Percentiles rank a stretch among this genome's conserved stretches.
Conservation (phyloP, 2,329 filamentous ascomycete genomes). For the Ascochyta rabiei region DNA sequence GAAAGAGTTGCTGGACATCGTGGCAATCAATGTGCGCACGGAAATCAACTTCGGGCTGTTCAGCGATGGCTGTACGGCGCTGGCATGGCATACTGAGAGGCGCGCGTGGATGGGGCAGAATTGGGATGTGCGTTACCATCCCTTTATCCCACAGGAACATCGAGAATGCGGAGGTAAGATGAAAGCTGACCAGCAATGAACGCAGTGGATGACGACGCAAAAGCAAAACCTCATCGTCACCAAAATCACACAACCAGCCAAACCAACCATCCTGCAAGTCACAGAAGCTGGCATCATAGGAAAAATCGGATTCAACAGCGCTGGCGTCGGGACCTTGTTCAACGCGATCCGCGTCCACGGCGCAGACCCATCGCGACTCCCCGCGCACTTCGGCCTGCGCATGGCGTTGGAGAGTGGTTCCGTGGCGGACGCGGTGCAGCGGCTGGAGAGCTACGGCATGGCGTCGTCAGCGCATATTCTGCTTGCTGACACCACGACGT, state of each 20-base stretch:
- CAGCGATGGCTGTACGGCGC: slow-evolving; percentile 63
- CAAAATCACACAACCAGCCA: slow-evolving; percentile 51
- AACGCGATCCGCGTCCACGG: slow-evolving; percentile 67
- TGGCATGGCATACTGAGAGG: slow-evolving; percentile 52
- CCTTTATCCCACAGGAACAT: too few relatives aligned
- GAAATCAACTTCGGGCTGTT: slow-evolving; percentile 65
- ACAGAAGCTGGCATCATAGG: slow-evolving; percentile 68
- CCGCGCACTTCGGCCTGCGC: slow-evolving; percentile 67
- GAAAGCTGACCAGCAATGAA: slow-evolving; percentile 1
- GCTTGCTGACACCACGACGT: slow-evolving; percentile 56
- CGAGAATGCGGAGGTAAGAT: neutral
- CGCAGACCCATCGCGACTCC: slow-evolving; percentile 58
- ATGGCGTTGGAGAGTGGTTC: slow-evolving; percentile 60
- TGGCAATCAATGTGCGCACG: slow-evolving; percentile 63
- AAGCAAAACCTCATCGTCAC: slow-evolving; percentile 57
- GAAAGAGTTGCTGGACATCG: slow-evolving; percentile 56
- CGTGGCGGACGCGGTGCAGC: slow-evolving; percentile 54
- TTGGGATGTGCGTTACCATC: slow-evolving; percentile 56
- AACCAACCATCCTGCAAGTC: slow-evolving; percentile 60
- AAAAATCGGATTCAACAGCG: slow-evolving; percentile 68
- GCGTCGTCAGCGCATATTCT: slow-evolving; percentile 62
- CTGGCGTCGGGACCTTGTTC: slow-evolving; percentile 64
- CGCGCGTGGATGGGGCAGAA: slow-evolving; percentile 61
- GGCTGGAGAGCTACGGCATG: slow-evolving; percentile 55
- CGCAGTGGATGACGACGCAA: slow-evolving; percentile 59